Percentiles rank a stretch among this genome's conserved stretches.
Conservation (phyloP, 106 monocot genomes). For the Phalaenopsis equestris region DNA sequence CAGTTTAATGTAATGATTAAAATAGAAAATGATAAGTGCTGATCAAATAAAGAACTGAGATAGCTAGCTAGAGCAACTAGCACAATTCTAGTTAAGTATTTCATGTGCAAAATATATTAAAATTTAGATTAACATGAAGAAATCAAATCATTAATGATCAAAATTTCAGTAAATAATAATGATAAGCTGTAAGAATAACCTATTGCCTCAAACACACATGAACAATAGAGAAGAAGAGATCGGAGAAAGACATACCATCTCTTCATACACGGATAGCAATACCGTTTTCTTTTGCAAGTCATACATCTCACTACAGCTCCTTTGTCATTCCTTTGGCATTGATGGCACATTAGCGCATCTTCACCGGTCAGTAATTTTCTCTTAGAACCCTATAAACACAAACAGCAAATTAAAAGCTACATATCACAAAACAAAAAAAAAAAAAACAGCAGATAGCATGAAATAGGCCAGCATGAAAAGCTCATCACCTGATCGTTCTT, state of each 20-base stretch:
- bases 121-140: background rate
- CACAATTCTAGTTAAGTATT: background rate
- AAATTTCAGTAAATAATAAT: background rate
- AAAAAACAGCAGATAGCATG: too few species aligned
- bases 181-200: background rate
- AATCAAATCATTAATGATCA: conserved; percentile 1
- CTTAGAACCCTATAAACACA: conserved; percentile 10
- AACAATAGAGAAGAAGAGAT: background rate
- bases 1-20: background rate
- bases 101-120: background rate
- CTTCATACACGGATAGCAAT: conserved; percentile 17
- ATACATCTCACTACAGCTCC: conserved; percentile 24
- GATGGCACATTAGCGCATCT: conserved; percentile 36
- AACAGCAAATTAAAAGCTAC: background rate
- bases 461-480: background rate
- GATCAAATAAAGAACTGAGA: background rate
- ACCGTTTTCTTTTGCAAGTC: conserved; percentile 24
- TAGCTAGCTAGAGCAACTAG: background rate
- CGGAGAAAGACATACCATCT: conserved; percentile 19
- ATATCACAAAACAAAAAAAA: background rate
- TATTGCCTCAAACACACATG: background rate
- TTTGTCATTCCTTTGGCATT: conserved; percentile 38
- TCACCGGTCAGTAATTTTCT: conserved; percentile 13
- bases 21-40: background rate
- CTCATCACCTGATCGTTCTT: background rate